Base-by-base conservation (phyloP, 768 basidiomycete genomes). In the Naematelia encephala region DNA sequence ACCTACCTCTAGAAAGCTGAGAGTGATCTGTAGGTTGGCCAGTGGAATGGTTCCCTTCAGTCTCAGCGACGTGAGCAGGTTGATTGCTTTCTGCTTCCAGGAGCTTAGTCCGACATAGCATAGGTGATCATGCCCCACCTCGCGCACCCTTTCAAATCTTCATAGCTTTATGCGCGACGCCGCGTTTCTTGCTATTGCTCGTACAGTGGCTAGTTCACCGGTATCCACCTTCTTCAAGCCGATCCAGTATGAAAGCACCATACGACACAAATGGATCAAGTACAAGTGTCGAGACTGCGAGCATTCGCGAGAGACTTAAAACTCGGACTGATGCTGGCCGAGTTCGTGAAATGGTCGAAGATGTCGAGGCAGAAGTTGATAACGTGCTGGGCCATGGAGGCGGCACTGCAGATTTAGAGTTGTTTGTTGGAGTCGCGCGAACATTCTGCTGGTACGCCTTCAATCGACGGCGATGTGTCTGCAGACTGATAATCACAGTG, bases 81-180 rank as follows among this genome's bases (percentile, higher is more conserved):
- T n/a, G n/a, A n/a, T n/a, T n/a, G n/a, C n/a, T n/a, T n/a, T n/a
- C n/a, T n/a, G n/a, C n/a, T n/a, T n/a, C n/a, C n/a, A n/a, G n/a
- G 14, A 1, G 0, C 8, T 50, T 2, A 4, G 30, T 8, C 51
- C 50, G 22, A 54, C 34, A n/a, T 44, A 26, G n/a, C 19, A 91
- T 92, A 54, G 91, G 91, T 2, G 91, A 94, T 79, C 90, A 89
- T 87, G 89, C 87, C 62, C 90, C 89, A 30, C 89, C 92, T 64
- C 81, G 79, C 63, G 73, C 68, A 61, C 73, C 90, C 42, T 93
- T 91, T 67, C 91, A 94, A 63, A 84, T 92, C 30, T 79, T 92
- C 47, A 92, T 94, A 64, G 91, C 91, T 16, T 73, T 92, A 26
- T 89, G 88, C 28, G 85, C 90, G 50, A 89, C 87, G 81, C 89